phyloP scores from a whole-genome alignment of 305 asterid species.

The Coffea humblotiana region DNA sequence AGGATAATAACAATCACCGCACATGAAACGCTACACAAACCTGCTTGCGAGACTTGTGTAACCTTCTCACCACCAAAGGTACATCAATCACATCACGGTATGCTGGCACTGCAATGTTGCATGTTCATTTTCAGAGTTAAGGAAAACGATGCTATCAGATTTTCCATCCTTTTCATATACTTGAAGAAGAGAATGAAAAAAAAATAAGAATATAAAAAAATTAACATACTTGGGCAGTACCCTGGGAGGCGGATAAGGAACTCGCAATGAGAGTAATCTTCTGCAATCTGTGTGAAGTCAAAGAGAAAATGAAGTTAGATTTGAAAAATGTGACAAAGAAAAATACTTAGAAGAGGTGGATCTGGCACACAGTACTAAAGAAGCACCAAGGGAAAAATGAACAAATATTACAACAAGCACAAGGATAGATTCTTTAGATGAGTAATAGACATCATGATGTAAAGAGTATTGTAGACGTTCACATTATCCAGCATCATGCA shows the following conservation, averaged over 20 bases:
- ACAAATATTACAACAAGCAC: not conserved
- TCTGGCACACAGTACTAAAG: not conserved
- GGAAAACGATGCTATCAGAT: conserved; percentile 2
- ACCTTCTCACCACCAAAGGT: conserved; percentile 94
- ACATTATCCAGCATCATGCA: not conserved
- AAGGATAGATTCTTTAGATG: not conserved
- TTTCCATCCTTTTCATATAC: conserved; percentile 18
- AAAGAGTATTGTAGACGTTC: not conserved
- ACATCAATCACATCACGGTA: conserved; percentile 94
- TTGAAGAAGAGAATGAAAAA: conserved; percentile 6
- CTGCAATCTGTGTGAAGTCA: conserved; percentile 56
- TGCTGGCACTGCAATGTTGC: conserved; percentile 78
- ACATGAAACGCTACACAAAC: conserved; percentile 31
- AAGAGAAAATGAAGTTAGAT: conserved; percentile 1
- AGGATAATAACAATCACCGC: not conserved
- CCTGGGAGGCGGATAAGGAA: conserved; percentile 98
- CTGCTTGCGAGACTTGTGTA: conserved; percentile 83
- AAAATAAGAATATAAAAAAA: conserved; percentile 3
- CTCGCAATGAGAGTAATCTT: conserved; percentile 98
- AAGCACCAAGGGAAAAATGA: not conserved
- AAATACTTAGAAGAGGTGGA: not conserved
- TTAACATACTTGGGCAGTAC: conserved; percentile 89
- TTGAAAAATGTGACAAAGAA: not conserved
- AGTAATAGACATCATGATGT: not conserved
- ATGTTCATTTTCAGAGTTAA: conserved; percentile 2